These are phyloP conservation scores for Cerrena zonata DNA, from an alignment of 1,284 basidiomycete species.

Conservation along the genomic window DNA sequence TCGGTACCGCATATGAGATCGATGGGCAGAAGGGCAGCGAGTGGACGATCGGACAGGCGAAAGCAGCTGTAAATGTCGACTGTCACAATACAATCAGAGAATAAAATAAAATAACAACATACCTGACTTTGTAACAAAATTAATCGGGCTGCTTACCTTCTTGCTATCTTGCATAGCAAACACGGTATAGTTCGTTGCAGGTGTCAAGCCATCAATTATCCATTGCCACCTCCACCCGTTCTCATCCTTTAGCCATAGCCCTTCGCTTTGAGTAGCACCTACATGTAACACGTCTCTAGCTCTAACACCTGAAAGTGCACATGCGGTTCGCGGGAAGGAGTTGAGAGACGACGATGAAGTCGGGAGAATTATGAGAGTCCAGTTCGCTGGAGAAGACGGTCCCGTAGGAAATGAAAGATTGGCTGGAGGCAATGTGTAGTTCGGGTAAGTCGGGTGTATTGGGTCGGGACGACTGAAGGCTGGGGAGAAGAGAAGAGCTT, in stretches of 20 bases:
- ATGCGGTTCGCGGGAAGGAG: slow-evolving; percentile 53
- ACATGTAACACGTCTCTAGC: slow-evolving; percentile 12
- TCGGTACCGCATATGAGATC: slow-evolving; percentile 65
- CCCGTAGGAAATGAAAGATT: slow-evolving; percentile 43
- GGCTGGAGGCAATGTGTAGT: slow-evolving; percentile 70
- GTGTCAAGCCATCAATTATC: slow-evolving; percentile 50
- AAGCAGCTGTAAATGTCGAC: slow-evolving; percentile 45
- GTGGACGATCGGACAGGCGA: slow-evolving; percentile 68
- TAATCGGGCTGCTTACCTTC: slow-evolving; percentile 57
- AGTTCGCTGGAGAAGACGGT: slow-evolving; percentile 38
- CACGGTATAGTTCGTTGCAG: slow-evolving; percentile 67
- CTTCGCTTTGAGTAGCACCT: slow-evolving; percentile 26
- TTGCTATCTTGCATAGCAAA: slow-evolving; percentile 51
- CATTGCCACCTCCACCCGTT: slow-evolving; percentile 65
- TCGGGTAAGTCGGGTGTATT: slow-evolving; percentile 58
- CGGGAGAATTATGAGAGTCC: slow-evolving; percentile 49
- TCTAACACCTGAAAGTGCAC: slow-evolving; percentile 38
- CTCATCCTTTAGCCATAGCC: slow-evolving; percentile 49
- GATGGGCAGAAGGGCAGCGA: slow-evolving; percentile 71
- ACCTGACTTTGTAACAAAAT: slow-evolving; percentile 68
- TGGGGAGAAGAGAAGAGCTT: slow-evolving; percentile 74
- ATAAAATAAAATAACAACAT: slow-evolving; percentile 19
- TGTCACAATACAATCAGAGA: background rate
- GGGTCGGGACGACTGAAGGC: slow-evolving; percentile 37
- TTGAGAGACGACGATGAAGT: slow-evolving; percentile 36